Conservation (phyloP, 345 rosid species). For the Populus davidiana region DNA sequence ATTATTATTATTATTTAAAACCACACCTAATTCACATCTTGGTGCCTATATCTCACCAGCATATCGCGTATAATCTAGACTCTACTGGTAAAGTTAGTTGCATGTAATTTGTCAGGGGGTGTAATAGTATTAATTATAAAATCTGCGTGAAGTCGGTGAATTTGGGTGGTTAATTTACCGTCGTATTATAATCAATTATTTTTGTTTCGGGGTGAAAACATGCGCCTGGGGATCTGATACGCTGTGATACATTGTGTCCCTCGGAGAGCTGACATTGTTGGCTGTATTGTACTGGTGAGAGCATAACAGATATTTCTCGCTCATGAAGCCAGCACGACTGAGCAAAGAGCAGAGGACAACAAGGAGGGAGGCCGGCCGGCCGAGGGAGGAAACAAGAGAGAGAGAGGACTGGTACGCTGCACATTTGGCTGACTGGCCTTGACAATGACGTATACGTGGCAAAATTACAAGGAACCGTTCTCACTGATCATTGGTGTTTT, state of each 20-base stretch:
- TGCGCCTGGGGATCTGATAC: constrained; percentile 13
- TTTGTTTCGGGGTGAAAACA: not conserved
- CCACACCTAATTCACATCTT: too few relatives aligned
- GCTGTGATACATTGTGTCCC: constrained; percentile 8
- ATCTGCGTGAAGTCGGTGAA: not conserved
- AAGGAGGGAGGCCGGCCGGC: not conserved
- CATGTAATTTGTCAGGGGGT: too few relatives aligned
- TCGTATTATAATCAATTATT: not conserved
- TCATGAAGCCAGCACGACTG: not conserved
- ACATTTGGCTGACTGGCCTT: not conserved
- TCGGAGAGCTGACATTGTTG: constrained; percentile 1
- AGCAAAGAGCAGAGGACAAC: not conserved
- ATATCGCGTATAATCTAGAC: too few relatives aligned
- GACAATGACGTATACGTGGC: not conserved
- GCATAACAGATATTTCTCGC: not conserved
- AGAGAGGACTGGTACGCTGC: not conserved
- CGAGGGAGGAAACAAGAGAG: not conserved
- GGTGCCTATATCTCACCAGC: too few relatives aligned
- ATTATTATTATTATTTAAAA: too few relatives aligned
- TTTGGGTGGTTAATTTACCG: not conserved
- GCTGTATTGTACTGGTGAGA: constrained; percentile 12
- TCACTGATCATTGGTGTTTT: not conserved
- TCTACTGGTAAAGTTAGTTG: too few relatives aligned
- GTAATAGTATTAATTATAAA: too few relatives aligned
- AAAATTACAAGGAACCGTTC: not conserved